phyloP scores from a whole-genome alignment of 148 eudicot genomes.

The Vaccinium vitisidaea region DNA sequence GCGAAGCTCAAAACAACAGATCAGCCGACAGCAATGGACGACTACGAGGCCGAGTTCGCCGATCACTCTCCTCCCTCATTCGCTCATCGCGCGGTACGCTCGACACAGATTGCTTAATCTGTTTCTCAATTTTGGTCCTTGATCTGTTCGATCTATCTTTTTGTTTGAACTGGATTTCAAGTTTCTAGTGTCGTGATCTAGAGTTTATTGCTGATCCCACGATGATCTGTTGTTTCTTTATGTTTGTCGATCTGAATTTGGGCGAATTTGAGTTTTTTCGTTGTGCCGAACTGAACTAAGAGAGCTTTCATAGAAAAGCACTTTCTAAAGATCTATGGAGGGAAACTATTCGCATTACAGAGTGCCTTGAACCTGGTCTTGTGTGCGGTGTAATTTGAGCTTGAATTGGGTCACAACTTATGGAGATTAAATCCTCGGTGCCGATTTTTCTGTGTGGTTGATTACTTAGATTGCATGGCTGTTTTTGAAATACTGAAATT shows the following conservation, averaged over 20 bases:
- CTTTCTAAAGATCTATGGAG: background rate
- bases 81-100: constrained; percentile 1
- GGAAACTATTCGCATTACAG: background rate
- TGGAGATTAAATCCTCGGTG: background rate
- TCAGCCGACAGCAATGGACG: background rate
- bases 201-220: background rate
- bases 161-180: background rate
- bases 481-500: too few species aligned
- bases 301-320: background rate
- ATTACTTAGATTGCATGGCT: too few species aligned
- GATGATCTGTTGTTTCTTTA: background rate
- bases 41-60: constrained; percentile 18
- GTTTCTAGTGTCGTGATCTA: constrained; percentile 1
- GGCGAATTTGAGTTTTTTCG: background rate
- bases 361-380: background rate
- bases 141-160: background rate
- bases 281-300: background rate
- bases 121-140: background rate
- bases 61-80: constrained; percentile 17
- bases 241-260: background rate
- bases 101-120: background rate
- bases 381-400: background rate
- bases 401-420: background rate
- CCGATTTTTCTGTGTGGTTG: too few species aligned
- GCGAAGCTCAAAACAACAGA: background rate